A percentile compares a stretch with the other conserved stretches of the same genome.
Conservation (phyloP, 2,329 filamentous ascomycete species). For the Epichloe coenophiala region DNA sequence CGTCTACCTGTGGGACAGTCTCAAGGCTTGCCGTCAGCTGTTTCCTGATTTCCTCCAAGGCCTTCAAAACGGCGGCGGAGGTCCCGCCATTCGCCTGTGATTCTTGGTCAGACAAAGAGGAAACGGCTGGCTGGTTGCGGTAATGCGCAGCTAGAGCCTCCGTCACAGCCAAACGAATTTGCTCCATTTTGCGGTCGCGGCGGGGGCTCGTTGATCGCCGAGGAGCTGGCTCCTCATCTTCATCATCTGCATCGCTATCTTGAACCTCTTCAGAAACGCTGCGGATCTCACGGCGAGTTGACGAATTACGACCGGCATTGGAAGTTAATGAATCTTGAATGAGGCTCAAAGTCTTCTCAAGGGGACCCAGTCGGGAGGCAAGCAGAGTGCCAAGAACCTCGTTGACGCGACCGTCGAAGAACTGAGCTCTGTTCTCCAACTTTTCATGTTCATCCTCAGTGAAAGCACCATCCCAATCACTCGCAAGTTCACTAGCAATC, state of each 20-base stretch:
- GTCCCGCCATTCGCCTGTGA: slow-evolving; percentile 22
- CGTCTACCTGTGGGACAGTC: slow-evolving; percentile 19
- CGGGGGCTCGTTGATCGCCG: slow-evolving; percentile 65
- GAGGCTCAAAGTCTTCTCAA: slow-evolving; percentile 63
- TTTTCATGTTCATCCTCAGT: slow-evolving; percentile 74
- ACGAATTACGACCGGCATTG: slow-evolving; percentile 40
- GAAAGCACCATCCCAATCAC: slow-evolving; percentile 86
- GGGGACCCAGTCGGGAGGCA: slow-evolving; percentile 60
- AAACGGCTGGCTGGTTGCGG: slow-evolving; percentile 20
- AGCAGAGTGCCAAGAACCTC: slow-evolving; percentile 69
- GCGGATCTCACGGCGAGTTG: slow-evolving; percentile 44
- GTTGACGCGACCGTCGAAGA: slow-evolving; percentile 87
- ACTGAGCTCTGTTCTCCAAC: slow-evolving; percentile 64
- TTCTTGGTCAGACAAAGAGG: slow-evolving; percentile 11
- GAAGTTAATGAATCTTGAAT: slow-evolving; percentile 59
- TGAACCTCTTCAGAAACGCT: slow-evolving; percentile 56
- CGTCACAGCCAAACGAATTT: slow-evolving; percentile 58
- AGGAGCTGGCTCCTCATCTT: slow-evolving; percentile 59
- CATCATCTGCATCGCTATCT: slow-evolving; percentile 88
- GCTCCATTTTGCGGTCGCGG: slow-evolving; percentile 67
- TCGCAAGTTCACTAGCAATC: slow-evolving; percentile 46
- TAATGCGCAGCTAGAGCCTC: slow-evolving; percentile 58
- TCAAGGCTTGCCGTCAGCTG: slow-evolving; percentile 20
- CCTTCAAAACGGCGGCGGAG: slow-evolving; percentile 46
- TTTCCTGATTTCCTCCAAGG: slow-evolving; percentile 49